Conservation (phyloP, 2,329 filamentous ascomycete genomes). For the Aureobasidium sp. region DNA sequence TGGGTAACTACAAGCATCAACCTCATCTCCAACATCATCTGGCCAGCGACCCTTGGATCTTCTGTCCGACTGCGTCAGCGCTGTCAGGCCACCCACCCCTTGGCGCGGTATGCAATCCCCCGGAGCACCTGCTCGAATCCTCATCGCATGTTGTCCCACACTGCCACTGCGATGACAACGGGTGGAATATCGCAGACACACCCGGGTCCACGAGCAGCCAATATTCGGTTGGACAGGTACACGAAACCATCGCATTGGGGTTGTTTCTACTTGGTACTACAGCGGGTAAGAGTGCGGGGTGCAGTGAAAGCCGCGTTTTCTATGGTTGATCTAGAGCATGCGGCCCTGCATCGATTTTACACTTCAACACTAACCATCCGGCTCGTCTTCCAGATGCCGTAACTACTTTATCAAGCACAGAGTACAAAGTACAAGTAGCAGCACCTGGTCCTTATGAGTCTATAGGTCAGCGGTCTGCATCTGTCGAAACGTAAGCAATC, state of each 20-base stretch:
- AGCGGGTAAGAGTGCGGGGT: conserved; percentile 14
- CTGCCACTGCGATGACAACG: background rate
- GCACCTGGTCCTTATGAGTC: background rate
- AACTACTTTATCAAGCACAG: background rate
- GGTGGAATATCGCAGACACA: background rate
- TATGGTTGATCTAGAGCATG: background rate
- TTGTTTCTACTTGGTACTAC: background rate
- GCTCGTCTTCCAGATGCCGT: background rate
- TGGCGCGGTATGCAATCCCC: background rate
- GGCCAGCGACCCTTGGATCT: background rate
- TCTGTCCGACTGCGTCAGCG: conserved; percentile 1
- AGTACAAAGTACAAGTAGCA: background rate
- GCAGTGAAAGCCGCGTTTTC: background rate
- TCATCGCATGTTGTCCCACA: conserved; percentile 1
- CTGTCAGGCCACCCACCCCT: conserved; percentile 9
- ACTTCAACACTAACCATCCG: background rate
- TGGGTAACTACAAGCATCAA: background rate
- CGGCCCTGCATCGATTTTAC: background rate
- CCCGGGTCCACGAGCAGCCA: background rate
- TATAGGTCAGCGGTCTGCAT: background rate
- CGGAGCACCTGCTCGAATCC: background rate
- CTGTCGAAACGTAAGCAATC: background rate
- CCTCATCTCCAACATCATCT: background rate
- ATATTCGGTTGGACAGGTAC: conserved; percentile 3
- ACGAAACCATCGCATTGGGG: background rate